Evolutionary conservation across 208 protist species (phyloP), one percentile per base, ranked within the genome.

Genomic region (Herpetomonas tarakana): DNA sequence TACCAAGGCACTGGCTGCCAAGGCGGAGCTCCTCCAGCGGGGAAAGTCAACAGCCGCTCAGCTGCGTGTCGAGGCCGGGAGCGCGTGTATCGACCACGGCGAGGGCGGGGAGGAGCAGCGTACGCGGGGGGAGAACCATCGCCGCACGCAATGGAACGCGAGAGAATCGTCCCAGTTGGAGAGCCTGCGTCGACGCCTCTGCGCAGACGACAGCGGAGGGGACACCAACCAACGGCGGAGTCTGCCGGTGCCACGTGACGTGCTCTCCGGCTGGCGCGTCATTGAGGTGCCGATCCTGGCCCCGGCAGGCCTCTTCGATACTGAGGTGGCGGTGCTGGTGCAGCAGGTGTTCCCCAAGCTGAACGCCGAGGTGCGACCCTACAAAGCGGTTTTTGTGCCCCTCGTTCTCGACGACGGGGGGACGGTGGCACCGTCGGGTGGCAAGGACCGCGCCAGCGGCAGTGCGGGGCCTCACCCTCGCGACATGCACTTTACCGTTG

Each of bases 211-310:
- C 14, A 14, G 35, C 14, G 35, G 9, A 14, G 35, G 35, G 6
- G 35, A 6, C 9, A 41, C 35, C 35, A 41, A 18, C 9, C 6
- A 6, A 18, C 9, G 35, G 35, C 9, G 6, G 35, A 14, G 14
- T 6, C 35, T 41, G 9, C 6, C 35, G 6, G 35, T 41, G 0
- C 73, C 70, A 2, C 74, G 68, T 1, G 67, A 80, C 35, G 35
- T 71, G 18, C 29, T 59, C 19, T 82, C 83, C 2, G 81, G 85
- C 22, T 92, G 88, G 86, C 68, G 81, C 16, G 65, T 95, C 51
- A 46, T 95, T 31, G 83, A 92, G 38, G 76, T 95, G 7, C 74
- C 88, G 0, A 83, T 95, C 59, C 71, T 92, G 2, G 80, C 81
- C 44, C 80, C 85, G n/a, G 79, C 77, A 3, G 66, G 71, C 44